Base-by-base conservation (phyloP, 805 yeast genomes). In the Kockiozyma suomiensis region DNA sequence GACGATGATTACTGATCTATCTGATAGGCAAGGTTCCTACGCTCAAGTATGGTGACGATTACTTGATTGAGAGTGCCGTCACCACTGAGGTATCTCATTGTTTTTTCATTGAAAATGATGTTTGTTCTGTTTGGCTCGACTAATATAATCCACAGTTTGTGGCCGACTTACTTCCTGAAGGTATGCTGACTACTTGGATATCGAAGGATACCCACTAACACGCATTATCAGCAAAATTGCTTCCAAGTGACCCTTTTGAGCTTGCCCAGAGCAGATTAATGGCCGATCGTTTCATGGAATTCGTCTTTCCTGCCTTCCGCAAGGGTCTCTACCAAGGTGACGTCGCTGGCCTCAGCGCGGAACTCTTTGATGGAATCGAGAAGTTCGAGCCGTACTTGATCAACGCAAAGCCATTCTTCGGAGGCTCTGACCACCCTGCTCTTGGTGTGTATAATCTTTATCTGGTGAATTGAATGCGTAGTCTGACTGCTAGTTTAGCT, bases 211-310 rank as follows among this genome's bases (percentile, higher is more conserved):
- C 4, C 25, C 15, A 21, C 32, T 48, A 33, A 49, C 42, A 19
- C 6, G 10, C 33, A 15, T 10, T 13, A 5, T 25, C 37, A 58
- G 64, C 65, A 40, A 54, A 86, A 82, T 76, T 88, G 83, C 51
- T 81, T 82, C 83, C 98, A 85, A 72, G 92, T 74, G 71, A 87
- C 81, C 76, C 93, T 88, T 78, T 93, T 97, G 86, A 92, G 91
- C 79, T 54, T 35, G 70, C 70, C 38, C 59, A 65, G 57, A 50
- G 60, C 57, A 26, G 60, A 15, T 54, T 67, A 23, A 57, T 68
- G 68, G 59, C 66, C 25, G 70, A 67, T 51, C 58, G 70, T 32
- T 67, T 54, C 65, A 40, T 46, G 51, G 67, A 62, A 50, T 37
- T 35, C 13, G 38, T 67, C 21, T 54, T 59, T 48, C 58, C 65